A percentile compares a stretch with the other conserved stretches of the same genome.
Evolutionary conservation across 1,284 basidiomycete genomes (phyloP).

Genomic region (Sanguinoderma infundibulare): DNA sequence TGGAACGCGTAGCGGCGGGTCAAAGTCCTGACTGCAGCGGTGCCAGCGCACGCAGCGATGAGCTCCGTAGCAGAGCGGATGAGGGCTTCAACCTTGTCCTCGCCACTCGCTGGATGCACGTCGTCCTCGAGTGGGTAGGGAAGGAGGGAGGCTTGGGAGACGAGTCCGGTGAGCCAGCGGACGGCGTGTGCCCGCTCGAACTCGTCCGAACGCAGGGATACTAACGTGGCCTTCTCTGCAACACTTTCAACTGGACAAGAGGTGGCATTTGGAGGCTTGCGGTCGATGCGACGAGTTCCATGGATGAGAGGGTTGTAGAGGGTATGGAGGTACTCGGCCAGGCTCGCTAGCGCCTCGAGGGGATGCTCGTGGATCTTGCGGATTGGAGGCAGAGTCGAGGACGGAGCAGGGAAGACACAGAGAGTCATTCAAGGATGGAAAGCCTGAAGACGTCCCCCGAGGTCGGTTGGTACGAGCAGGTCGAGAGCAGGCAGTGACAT

Average conservation of each 20-base stretch:
- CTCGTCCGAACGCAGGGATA: constrained; percentile 47
- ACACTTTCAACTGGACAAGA: constrained; percentile 9
- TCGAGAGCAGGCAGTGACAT: too few species aligned
- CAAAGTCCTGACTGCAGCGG: constrained; percentile 44
- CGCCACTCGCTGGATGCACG: constrained; percentile 8
- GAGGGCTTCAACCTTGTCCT: constrained; percentile 35
- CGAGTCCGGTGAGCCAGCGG: constrained; percentile 64
- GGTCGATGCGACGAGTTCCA: constrained; percentile 38
- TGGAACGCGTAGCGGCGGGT: constrained; percentile 47
- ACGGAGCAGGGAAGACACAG: constrained; percentile 20
- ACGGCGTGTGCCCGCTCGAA: constrained; percentile 74
- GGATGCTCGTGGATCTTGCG: constrained; percentile 28
- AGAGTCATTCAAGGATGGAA: constrained; percentile 16
- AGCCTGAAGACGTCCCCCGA: background rate
- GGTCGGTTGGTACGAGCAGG: background rate
- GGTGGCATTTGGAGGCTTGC: constrained; percentile 1
- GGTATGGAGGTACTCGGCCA: constrained; percentile 44
- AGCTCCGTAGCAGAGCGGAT: constrained; percentile 58
- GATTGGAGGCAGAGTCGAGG: constrained; percentile 36
- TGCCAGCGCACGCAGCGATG: constrained; percentile 43
- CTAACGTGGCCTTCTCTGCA: background rate
- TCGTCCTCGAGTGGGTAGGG: constrained; percentile 25
- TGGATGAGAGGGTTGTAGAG: constrained; percentile 54
- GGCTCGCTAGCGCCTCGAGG: constrained; percentile 33
- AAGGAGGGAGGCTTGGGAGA: constrained; percentile 27